Evolutionary conservation across 345 rosid genomes (phyloP), one percentile per base, ranked within the genome.

Genomic region (Hypericum perforatum): DNA sequence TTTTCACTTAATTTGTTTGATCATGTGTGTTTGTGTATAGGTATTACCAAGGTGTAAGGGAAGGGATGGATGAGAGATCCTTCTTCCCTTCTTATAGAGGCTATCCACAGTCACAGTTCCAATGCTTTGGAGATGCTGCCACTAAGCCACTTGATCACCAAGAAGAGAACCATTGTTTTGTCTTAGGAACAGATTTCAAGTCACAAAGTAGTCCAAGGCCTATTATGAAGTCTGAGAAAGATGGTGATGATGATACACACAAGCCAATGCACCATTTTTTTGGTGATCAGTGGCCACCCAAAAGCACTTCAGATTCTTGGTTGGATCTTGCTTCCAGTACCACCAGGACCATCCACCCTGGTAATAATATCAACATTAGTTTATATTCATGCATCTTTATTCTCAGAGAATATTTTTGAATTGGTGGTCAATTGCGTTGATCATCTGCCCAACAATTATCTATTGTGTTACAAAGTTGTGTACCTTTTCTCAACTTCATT

Each of bases 191-290:
- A 13, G 49, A 46, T 46, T 46, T 46, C 49, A 46, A 46, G 49
- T 46, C 49, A 13, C 16, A 16, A 42, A 8, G 11, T 5, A 46
- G 49, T 16, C 49, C 49, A 46, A 9, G 14, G 49, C 8, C 14
- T 8, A 9, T 2, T 16, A 9, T 7, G 0, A 46, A 13, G 8
- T 13, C 9, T 46, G 8, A 13, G 22, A n/a, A 46, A 13, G 46
- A n/a, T 43, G 46, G 3, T 43, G 13, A 43, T 43, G 46, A 43
- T 11, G 13, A 43, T 11, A 5, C 22, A 16, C 49, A 46, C 49
- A 46, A 46, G 49, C 49, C 49, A 46, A 9, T 46, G 49, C 49
- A 46, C 16, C 49, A 46, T 46, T 46, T 46, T 7, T 46, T 46
- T 46, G 49, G 49, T 11, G 32, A n/a, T 46, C 7, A 29, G 49